These are phyloP conservation scores for Kokia cookei DNA, from an alignment of 441 rosid genomes.

Conservation along the genomic window DNA sequence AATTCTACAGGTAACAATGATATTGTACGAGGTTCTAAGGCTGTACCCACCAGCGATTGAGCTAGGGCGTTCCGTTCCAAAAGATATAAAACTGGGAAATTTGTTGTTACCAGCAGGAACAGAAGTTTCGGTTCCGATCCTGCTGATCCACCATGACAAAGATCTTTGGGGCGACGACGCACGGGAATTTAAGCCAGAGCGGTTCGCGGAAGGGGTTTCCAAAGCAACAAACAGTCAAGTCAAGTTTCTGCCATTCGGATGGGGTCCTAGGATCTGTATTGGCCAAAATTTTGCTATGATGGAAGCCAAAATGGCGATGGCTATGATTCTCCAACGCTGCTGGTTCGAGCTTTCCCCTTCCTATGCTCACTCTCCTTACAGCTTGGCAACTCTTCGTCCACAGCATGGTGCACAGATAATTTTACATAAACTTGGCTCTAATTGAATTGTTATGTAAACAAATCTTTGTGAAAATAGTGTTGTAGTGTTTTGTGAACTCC, in stretches of 20 bases:
- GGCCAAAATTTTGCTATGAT: conserved; percentile 32
- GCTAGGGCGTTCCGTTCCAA: conserved; percentile 9
- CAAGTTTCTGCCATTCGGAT: conserved; percentile 32
- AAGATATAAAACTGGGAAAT: conserved; percentile 33
- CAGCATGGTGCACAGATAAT: conserved; percentile 36
- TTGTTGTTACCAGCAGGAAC: conserved; percentile 25
- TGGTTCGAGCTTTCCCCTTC: conserved; percentile 36
- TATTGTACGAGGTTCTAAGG: conserved; percentile 36
- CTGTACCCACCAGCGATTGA: conserved; percentile 22
- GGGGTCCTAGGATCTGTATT: conserved; percentile 51
- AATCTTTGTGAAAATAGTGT: not conserved
- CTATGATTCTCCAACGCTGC: conserved; percentile 28
- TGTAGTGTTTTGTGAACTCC: too few species aligned
- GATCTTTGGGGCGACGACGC: conserved; percentile 45
- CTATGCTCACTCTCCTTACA: conserved; percentile 35
- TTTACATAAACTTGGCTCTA: conserved; percentile 18
- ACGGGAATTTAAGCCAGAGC: conserved; percentile 38
- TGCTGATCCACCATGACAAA: conserved; percentile 31
- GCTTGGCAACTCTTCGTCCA: conserved; percentile 22
- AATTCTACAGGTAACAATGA: conserved; percentile 28
- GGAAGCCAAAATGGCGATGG: conserved; percentile 43
- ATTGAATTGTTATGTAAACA: not conserved
- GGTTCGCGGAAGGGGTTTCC: conserved; percentile 40
- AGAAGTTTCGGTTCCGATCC: conserved; percentile 18
- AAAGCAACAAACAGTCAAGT: conserved; percentile 37